Percentiles rank a stretch among this genome's conserved stretches.
phyloP scores from a whole-genome alignment of 495 filamentous ascomycete species.

The Parmelia sp. region DNA sequence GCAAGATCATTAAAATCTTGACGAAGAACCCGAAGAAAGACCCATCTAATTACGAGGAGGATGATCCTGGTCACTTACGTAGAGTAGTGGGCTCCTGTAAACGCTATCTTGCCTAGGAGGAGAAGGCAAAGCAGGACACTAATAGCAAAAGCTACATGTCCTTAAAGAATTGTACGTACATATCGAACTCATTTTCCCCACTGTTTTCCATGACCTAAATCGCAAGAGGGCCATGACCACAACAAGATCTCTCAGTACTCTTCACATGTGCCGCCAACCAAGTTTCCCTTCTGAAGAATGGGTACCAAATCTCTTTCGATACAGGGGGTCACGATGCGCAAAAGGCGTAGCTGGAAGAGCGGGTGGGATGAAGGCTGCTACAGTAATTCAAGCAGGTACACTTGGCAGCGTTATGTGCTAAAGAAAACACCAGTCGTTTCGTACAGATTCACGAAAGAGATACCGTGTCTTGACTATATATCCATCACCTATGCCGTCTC shows the following conservation, averaged over 20 bases:
- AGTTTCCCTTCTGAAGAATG: neutral
- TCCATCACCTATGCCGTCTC: neutral
- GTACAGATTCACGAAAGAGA: neutral
- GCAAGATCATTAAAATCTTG: constrained; percentile 59
- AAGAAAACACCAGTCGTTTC: neutral
- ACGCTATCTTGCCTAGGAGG: constrained; percentile 60
- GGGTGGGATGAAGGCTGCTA: neutral
- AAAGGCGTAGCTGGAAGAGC: neutral
- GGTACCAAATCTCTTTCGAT: neutral
- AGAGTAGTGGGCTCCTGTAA: constrained; percentile 57
- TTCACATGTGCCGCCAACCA: neutral
- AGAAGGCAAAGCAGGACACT: constrained; percentile 48
- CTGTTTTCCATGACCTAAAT: constrained; percentile 32
- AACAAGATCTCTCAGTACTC: neutral
- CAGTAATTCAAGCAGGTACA: neutral
- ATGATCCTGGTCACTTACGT: constrained; percentile 59
- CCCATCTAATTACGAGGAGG: constrained; percentile 45
- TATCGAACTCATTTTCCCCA: constrained; percentile 25
- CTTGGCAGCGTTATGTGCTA: neutral
- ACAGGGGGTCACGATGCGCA: neutral
- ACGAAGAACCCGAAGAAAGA: constrained; percentile 54
- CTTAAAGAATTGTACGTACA: constrained; percentile 60
- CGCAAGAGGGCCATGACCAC: neutral
- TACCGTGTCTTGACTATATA: neutral
- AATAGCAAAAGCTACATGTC: constrained; percentile 52